Percentiles rank a stretch among this genome's conserved stretches.
Conservation (phyloP, 768 basidiomycete genomes). For the Boletales sp. region DNA sequence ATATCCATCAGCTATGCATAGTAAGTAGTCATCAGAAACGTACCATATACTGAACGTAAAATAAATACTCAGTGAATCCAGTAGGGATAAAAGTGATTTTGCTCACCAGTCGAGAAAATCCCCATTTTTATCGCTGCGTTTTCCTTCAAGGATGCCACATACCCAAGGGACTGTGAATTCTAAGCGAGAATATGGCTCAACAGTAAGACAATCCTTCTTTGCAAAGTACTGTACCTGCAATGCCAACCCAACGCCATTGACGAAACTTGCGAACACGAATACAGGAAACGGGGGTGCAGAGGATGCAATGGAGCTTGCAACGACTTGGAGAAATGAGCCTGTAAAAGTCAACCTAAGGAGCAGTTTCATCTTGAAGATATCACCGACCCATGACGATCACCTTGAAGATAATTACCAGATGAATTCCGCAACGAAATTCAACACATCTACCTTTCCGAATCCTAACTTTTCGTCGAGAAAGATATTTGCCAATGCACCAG, state of each 20-base stretch:
- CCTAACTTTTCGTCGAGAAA: slow-evolving; percentile 40
- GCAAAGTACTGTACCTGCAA: slow-evolving; percentile 30
- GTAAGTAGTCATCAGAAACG: not conserved
- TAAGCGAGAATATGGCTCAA: slow-evolving; percentile 18
- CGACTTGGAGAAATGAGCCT: slow-evolving; percentile 51
- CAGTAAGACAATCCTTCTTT: not conserved
- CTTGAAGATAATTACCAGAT: slow-evolving; percentile 18
- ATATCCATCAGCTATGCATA: not conserved
- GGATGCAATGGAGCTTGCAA: slow-evolving; percentile 45
- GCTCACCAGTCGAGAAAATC: slow-evolving; percentile 48
- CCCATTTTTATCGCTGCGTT: slow-evolving; percentile 62
- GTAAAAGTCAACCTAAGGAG: not conserved
- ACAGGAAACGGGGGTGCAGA: slow-evolving; percentile 62
- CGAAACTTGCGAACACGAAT: slow-evolving; percentile 46
- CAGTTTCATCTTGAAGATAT: not conserved
- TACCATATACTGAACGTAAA: slow-evolving; percentile 11
- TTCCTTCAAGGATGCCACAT: slow-evolving; percentile 55
- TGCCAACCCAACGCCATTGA: slow-evolving; percentile 51
- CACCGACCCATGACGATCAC: slow-evolving; percentile 37
- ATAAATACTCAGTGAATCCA: not conserved
- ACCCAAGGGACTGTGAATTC: slow-evolving; percentile 74
- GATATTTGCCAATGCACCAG: slow-evolving; percentile 46
- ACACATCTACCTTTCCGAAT: slow-evolving; percentile 36
- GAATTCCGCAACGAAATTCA: not conserved
- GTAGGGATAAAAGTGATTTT: not conserved